Evolutionary conservation across 179 eudicot species (phyloP), one percentile per base, ranked within the genome.

Genomic region (Gypsophila paniculata): DNA sequence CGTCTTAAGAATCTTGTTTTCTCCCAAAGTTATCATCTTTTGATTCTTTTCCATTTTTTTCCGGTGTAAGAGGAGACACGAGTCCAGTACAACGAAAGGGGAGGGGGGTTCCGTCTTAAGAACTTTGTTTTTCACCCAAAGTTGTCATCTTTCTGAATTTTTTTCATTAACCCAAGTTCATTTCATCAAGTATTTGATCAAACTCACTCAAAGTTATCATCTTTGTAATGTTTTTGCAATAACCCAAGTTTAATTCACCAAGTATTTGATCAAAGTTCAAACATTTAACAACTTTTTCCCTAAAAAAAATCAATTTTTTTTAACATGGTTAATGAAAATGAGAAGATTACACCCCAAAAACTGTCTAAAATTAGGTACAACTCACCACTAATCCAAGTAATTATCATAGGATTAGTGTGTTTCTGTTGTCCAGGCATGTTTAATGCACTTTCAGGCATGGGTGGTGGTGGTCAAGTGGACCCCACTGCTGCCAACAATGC

Each of bases 391-490:
- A 66, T 81, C 8, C 99, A 94, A 73, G 91, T 94, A 0, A 65
- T 77, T 6, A 65, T 94, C 0, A 91, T 94, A 59, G 99, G 97
- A 0, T 49, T 91, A 4, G 95, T 94, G 58, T 91, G 99, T 59
- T 91, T 94, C 80, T 94, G 99, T 76, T 88, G 96, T 23, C 96
- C 99, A 0, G 99, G 97, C 0, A 94, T 94, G 97, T 94, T 89
- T 82, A 91, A 91, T 74, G 96, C 97, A 51, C 82, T 91, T 8
- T 87, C 96, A 9, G 99, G 99, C 18, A 88, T 91, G 96, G 99
- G 99, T 32, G 99, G 96, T 32, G 94, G 96, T 17, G 97, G 99
- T n/a, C 99, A 94, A 65, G 88, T 91, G 17, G 91, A 94, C 51
- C 92, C 83, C 81, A 89, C 93, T 8, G 99, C 95, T 6, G 88